Base-by-base conservation (phyloP, 164 flowering plant species). In the Umbilicus rupestris region DNA sequence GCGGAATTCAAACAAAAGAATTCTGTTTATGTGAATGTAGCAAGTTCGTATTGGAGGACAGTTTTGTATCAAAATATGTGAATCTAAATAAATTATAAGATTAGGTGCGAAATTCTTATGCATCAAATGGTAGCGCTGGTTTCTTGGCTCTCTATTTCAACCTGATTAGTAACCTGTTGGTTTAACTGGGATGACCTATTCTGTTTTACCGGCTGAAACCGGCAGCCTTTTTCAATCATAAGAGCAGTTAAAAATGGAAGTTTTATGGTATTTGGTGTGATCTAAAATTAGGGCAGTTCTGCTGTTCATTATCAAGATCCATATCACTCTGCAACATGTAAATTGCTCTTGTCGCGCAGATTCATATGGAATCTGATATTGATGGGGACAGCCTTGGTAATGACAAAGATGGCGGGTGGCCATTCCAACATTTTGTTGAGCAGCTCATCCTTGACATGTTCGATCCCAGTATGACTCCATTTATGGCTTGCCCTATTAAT, bases 371-470 rank as follows among this genome's bases (percentile, higher is more conserved):
- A 71, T 62, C 75, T 63, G 41, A 79, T 66, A 44, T 71, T 42
- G 92, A 85, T 73, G 96, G 87, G 5, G 92, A 85, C 64, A 65
- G 35, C 71, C 67, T 70, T 74, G 93, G 83, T 47, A 72, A 72
- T 52, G 93, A 86, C 74, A 86, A 81, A 47, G 87, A 84, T 72
- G 96, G 90, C 31, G 74, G 67, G 64, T 94, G 99, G 99, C 97
- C 94, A 69, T 91, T 94, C 72, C 84, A 78, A 59, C 78, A 78
- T 77, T 89, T 85, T 73, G 89, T 89, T 66, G 99, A 94, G 66
- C 99, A 89, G 67, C 89, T 94, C 39, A 78, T 89, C 20, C 78
- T 88, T 68, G 99, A 94, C 71, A 82, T 94, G 87, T 94, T 94
- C 79, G 99, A 94, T 75, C 91, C 99, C 57, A 82, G 90, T 89